Evolutionary conservation across 169 alveolate species (phyloP).

Genomic region (Cryptosporidium meleagridis): DNA sequence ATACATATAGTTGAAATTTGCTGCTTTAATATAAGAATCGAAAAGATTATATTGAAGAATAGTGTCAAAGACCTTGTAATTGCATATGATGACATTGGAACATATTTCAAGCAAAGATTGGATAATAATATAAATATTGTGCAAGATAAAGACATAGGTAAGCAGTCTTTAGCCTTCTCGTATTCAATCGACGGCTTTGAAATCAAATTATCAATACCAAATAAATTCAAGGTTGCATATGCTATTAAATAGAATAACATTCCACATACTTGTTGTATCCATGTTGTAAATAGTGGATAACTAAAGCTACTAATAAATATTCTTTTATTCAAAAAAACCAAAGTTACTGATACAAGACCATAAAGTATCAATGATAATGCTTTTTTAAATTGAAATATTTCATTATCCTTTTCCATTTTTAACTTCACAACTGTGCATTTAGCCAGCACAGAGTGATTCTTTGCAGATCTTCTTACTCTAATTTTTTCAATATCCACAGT

Average conservation of each 20-base stretch:
- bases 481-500: background rate
- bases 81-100: constrained; percentile 67
- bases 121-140: constrained; percentile 26
- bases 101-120: constrained; percentile 40
- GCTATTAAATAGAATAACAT: constrained; percentile 17
- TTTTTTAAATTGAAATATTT: background rate
- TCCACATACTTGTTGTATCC: constrained; percentile 74
- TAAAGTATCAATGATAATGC: constrained; percentile 28
- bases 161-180: background rate
- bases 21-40: constrained; percentile 29
- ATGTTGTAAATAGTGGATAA: constrained; percentile 62
- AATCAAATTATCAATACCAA: background rate
- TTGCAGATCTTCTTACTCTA: constrained; percentile 6
- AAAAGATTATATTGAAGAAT: constrained; percentile 41
- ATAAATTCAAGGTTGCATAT: background rate
- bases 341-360: constrained; percentile 45
- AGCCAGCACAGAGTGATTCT: background rate
- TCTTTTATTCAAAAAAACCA: constrained; percentile 50
- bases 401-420: background rate
- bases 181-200: constrained; percentile 32
- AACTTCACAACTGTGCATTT: background rate
- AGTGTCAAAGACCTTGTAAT: constrained; percentile 54
- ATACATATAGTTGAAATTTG: constrained; percentile 21
- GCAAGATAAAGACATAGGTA: constrained; percentile 62
- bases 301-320: constrained; percentile 35